Percentiles rank a stretch among this genome's conserved stretches.
Conservation (phyloP, 371 early-diverging fungal genomes). For the Lichtheimia ornata region DNA sequence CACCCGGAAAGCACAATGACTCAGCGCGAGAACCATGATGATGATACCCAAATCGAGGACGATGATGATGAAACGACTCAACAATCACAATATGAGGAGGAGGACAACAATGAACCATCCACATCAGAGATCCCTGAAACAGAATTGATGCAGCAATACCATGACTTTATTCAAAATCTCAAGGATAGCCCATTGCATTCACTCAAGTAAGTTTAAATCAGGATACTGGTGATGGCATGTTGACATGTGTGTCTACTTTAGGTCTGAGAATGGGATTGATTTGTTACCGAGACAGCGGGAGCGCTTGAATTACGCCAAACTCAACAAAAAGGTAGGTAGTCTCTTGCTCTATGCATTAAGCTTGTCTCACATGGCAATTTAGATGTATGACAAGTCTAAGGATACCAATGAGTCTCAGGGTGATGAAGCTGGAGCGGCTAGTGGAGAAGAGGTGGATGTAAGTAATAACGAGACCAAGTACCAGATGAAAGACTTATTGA, state of each 20-base stretch:
- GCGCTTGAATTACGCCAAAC: neutral
- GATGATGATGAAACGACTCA: slow-evolving; percentile 15
- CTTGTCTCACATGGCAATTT: neutral
- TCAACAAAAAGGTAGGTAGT: slow-evolving; percentile 2
- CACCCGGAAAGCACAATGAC: slow-evolving; percentile 5
- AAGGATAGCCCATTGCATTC: slow-evolving; percentile 23
- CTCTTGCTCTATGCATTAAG: neutral
- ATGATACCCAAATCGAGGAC: slow-evolving; percentile 8
- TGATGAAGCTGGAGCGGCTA: neutral
- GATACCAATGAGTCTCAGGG: neutral
- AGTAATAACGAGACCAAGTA: neutral
- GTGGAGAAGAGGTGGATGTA: neutral
- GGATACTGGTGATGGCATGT: too few relatives aligned
- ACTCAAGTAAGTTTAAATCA: slow-evolving; percentile 20
- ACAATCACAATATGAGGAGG: slow-evolving; percentile 5
- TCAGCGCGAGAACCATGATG: neutral
- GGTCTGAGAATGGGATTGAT: slow-evolving; percentile 4
- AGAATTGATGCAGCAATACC: slow-evolving; percentile 10
- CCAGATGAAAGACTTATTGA: neutral
- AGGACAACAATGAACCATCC: neutral
- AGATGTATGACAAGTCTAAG: neutral
- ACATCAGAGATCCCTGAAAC: slow-evolving; percentile 17
- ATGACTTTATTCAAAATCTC: slow-evolving; percentile 10
- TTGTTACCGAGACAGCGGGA: slow-evolving; percentile 23
- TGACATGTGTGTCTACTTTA: neutral